These are phyloP conservation scores for Petrea volubilis DNA, from an alignment of 257 asterid species.

Conservation along the genomic window DNA sequence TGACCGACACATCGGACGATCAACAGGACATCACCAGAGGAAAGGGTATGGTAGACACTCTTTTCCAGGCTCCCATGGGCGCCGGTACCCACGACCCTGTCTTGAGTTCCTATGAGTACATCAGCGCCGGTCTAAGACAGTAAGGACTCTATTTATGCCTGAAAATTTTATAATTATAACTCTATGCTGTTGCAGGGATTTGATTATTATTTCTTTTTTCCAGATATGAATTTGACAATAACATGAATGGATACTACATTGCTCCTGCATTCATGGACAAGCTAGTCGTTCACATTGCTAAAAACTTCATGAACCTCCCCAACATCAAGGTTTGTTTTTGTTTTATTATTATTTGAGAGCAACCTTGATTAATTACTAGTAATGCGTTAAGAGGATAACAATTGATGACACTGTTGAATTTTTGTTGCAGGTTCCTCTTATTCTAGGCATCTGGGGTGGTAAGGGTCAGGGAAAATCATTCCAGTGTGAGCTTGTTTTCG, in stretches of 20 bases:
- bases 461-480: conserved; percentile 67
- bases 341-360: neutral
- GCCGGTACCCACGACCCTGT: conserved; percentile 53
- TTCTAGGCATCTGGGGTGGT: conserved; percentile 64
- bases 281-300: conserved; percentile 44
- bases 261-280: conserved; percentile 66
- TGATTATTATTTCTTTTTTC: neutral
- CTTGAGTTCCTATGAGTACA: conserved; percentile 48
- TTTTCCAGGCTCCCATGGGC: conserved; percentile 54
- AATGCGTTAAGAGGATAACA: neutral
- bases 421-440: conserved; percentile 45
- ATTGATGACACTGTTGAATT: neutral
- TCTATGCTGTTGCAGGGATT: neutral
- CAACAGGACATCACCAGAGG: conserved; percentile 61
- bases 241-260: conserved; percentile 45
- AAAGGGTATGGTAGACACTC: conserved; percentile 54
- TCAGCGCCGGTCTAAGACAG: conserved; percentile 44
- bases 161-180: neutral
- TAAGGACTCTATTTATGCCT: conserved; percentile 11
- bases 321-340: conserved; percentile 36
- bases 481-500: conserved; percentile 63
- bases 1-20: conserved; percentile 46
- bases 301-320: conserved; percentile 50
- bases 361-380: neutral
- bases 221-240: conserved; percentile 44